Evolutionary conservation across 345 rosid species (phyloP).

Genomic region (Laguncularia racemosa): DNA sequence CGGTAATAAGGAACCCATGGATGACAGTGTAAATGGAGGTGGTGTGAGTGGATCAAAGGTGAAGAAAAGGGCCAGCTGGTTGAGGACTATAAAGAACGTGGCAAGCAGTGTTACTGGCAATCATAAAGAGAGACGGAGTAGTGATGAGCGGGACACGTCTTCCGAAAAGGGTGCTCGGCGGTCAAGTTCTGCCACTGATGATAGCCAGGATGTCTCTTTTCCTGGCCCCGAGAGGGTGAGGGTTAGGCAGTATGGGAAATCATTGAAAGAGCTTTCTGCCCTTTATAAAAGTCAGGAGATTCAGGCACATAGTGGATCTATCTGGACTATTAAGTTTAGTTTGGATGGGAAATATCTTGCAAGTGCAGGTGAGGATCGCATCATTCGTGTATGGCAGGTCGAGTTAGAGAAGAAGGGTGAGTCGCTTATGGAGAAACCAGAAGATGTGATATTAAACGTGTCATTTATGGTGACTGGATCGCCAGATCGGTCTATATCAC

Average conservation of each 20-base stretch:
- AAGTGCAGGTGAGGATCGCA: slow-evolving; percentile 83
- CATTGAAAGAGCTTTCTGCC: slow-evolving; percentile 65
- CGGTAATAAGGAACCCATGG: slow-evolving; percentile 32
- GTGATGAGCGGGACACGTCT: slow-evolving; percentile 71
- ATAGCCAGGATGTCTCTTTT: slow-evolving; percentile 69
- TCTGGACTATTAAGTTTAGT: slow-evolving; percentile 84
- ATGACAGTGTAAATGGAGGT: slow-evolving; percentile 24
- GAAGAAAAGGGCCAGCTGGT: slow-evolving; percentile 74
- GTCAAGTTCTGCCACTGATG: slow-evolving; percentile 88
- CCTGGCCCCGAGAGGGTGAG: slow-evolving; percentile 76
- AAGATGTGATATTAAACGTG: slow-evolving; percentile 48
- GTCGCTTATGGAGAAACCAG: slow-evolving; percentile 57
- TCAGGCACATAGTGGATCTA: slow-evolving; percentile 76
- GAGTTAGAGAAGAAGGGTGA: slow-evolving; percentile 66
- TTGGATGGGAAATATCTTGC: slow-evolving; percentile 83
- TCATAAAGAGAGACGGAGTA: slow-evolving; percentile 68
- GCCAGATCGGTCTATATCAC: slow-evolving; percentile 62
- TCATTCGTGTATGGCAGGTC: slow-evolving; percentile 76
- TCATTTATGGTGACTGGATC: slow-evolving; percentile 54
- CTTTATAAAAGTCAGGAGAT: slow-evolving; percentile 73
- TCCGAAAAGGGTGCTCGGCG: slow-evolving; percentile 80
- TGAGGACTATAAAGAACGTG: slow-evolving; percentile 57
- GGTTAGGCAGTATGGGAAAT: slow-evolving; percentile 66
- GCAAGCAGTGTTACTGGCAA: slow-evolving; percentile 46
- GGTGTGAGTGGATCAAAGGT: slow-evolving; percentile 29